Evolutionary conservation across 176 grass and related monocot genomes (phyloP).

Genomic region (Echinochloa phyllopogon): DNA sequence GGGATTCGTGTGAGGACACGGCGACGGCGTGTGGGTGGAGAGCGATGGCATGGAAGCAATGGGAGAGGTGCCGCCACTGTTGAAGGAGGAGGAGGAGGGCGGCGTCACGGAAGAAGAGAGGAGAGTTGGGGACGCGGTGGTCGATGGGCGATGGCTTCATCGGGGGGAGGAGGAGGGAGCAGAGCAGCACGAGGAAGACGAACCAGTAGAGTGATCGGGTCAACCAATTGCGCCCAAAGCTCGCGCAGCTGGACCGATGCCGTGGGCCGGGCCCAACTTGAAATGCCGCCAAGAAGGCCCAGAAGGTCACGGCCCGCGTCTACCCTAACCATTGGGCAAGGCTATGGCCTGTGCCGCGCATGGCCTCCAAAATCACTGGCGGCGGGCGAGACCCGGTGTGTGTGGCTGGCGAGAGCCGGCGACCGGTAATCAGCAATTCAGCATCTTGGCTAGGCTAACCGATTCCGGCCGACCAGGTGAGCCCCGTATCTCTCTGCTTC

Average conservation of each 20-base stretch:
- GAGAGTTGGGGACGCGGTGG: not conserved
- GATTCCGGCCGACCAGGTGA: not conserved
- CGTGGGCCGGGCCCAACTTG: not conserved
- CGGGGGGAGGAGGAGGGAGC: too few species aligned
- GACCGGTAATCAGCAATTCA: not conserved
- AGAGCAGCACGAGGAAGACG: not conserved
- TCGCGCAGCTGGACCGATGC: not conserved
- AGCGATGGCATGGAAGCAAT: not conserved
- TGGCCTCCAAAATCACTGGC: not conserved
- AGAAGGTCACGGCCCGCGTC: not conserved
- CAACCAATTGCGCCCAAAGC: not conserved
- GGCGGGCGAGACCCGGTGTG: too few species aligned
- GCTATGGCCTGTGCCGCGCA: not conserved
- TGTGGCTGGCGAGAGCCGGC: not conserved
- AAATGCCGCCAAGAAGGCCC: not conserved
- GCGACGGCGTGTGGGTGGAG: not conserved
- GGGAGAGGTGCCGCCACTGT: not conserved
- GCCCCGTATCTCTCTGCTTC: not conserved
- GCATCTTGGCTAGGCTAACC: not conserved
- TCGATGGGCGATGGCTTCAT: not conserved
- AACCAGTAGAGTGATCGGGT: not conserved
- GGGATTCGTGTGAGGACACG: not conserved
- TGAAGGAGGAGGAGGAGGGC: not conserved
- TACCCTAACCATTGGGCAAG: not conserved
- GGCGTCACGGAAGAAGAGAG: too few species aligned